Conservation (phyloP, 1,139 yeast species). For the Starmera stellimalicola region DNA sequence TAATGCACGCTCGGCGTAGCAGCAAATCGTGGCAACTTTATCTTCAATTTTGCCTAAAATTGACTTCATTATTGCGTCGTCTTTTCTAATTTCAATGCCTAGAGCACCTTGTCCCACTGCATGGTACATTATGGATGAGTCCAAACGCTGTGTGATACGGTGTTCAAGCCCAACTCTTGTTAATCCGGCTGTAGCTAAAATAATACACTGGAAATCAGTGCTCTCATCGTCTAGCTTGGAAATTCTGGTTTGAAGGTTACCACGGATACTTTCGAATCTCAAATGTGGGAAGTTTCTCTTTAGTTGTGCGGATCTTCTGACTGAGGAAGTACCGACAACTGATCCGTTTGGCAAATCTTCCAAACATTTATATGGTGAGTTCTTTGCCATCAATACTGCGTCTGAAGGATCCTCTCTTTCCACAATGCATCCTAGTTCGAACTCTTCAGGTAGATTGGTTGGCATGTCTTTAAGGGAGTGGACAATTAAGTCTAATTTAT, state of each 20-base stretch:
- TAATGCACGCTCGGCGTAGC: constrained; percentile 84
- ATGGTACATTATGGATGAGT: constrained; percentile 82
- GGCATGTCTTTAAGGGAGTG: constrained; percentile 96
- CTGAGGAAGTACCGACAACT: constrained; percentile 89
- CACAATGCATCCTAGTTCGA: constrained; percentile 80
- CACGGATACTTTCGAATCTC: constrained; percentile 72
- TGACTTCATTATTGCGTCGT: constrained; percentile 47
- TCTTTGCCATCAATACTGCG: constrained; percentile 74
- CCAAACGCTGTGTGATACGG: constrained; percentile 62
- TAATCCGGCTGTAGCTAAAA: constrained; percentile 90
- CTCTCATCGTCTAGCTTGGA: constrained; percentile 64
- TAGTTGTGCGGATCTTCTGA: constrained; percentile 80
- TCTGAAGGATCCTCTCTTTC: constrained; percentile 89
- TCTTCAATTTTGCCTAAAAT: constrained; percentile 61
- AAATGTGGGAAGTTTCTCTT: constrained; percentile 49
- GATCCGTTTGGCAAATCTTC: constrained; percentile 77
- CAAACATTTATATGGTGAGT: constrained; percentile 52
- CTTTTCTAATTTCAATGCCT: constrained; percentile 78
- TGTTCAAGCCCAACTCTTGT: constrained; percentile 59
- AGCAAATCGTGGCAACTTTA: constrained; percentile 57
- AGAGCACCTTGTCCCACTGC: constrained; percentile 98
- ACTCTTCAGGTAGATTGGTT: constrained; percentile 80
- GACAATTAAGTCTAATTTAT: constrained; percentile 77
- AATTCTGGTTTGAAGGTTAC: constrained; percentile 78
- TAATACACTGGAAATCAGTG: constrained; percentile 64